Percentiles rank a stretch among this genome's conserved stretches.
Conservation (phyloP, 192 early-diverging fungal species). For the Jimgerdemannia flammicorona region DNA sequence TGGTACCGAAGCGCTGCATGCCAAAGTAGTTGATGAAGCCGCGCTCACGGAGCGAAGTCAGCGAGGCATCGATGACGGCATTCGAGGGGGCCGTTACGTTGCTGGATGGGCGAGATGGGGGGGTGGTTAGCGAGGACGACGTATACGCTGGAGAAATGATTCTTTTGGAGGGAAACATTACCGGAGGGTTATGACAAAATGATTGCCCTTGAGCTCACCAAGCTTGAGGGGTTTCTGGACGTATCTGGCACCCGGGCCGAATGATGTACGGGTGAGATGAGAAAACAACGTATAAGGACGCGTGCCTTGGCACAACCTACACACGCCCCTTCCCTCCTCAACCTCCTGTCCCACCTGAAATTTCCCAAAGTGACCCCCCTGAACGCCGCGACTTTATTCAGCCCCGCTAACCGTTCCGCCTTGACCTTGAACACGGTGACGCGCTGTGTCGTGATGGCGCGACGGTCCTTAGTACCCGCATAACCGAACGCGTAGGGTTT, state of each 20-base stretch:
- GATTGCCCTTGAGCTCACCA: constrained; percentile 87
- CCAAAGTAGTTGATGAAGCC: constrained; percentile 99
- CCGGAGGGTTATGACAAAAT: constrained; percentile 81
- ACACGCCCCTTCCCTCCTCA: not conserved
- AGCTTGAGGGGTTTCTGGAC: constrained; percentile 60
- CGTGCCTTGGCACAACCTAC: not conserved
- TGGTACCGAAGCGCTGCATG: constrained; percentile 89
- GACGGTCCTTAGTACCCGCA: constrained; percentile 94
- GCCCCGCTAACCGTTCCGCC: constrained; percentile 47
- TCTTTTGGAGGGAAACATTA: constrained; percentile 17
- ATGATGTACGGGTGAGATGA: constrained; percentile 4
- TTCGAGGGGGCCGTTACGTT: constrained; percentile 47
- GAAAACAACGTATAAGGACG: not conserved
- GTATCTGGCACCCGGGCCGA: constrained; percentile 41
- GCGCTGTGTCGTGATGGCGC: constrained; percentile 84
- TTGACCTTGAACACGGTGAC: constrained; percentile 65
- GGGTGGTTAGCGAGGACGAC: not conserved
- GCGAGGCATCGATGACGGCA: constrained; percentile 44
- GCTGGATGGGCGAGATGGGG: constrained; percentile 20
- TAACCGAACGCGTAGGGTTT: constrained; percentile 48
- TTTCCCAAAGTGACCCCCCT: constrained; percentile 69
- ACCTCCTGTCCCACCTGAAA: constrained; percentile 44
- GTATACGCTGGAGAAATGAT: not conserved
- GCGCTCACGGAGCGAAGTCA: constrained; percentile 59
- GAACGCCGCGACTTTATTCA: constrained; percentile 40